Percentiles rank a stretch among this genome's conserved stretches.
These are phyloP conservation scores for Botryotinia convoluta DNA, from an alignment of 2,329 filamentous ascomycete genomes.

Conservation along the genomic window DNA sequence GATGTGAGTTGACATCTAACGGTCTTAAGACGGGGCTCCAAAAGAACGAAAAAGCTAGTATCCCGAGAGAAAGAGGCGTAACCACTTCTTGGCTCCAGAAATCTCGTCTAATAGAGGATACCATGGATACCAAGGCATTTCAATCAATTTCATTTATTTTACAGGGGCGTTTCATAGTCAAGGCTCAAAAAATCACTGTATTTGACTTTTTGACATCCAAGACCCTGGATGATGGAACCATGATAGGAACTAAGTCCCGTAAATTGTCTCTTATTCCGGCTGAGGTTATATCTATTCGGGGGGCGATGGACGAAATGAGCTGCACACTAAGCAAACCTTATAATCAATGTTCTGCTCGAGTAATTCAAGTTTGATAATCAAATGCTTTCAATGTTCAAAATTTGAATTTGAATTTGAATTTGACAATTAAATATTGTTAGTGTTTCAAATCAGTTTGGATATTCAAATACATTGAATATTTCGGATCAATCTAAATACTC, in stretches of 20 bases:
- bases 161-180: background rate
- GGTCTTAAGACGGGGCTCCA: background rate
- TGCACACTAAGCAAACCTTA: background rate
- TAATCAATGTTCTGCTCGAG: background rate
- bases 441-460: background rate
- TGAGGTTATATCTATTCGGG: background rate
- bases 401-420: background rate
- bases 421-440: background rate
- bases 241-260: background rate
- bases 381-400: background rate
- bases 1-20: background rate
- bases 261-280: background rate
- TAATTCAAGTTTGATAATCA: background rate
- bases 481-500: background rate
- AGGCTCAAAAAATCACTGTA: background rate
- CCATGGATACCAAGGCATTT: background rate
- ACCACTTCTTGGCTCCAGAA: background rate
- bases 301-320: background rate
- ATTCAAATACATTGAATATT: background rate
- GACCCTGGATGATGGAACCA: background rate
- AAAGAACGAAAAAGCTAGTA: background rate
- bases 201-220: constrained; percentile 1
- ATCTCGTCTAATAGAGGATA: background rate
- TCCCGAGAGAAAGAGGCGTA: background rate
- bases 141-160: background rate